These are phyloP conservation scores for Kentomonas sorsogonicus DNA, from an alignment of 208 protist genomes.

Conservation along the genomic window DNA sequence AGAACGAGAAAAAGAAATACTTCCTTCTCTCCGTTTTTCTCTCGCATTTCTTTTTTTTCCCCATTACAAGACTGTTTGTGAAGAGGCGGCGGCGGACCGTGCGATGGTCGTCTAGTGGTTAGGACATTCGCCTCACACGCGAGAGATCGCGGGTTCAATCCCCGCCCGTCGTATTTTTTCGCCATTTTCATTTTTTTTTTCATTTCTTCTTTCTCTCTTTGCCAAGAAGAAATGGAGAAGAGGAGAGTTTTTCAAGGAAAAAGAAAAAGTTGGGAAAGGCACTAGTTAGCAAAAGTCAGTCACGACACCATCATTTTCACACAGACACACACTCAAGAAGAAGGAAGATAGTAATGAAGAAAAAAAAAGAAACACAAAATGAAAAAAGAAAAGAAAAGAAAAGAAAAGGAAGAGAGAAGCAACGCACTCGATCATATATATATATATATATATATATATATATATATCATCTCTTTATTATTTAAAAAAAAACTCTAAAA, in stretches of 20 bases:
- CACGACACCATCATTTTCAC: too few relatives aligned
- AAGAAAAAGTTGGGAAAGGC: too few relatives aligned
- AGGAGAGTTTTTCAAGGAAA: too few relatives aligned
- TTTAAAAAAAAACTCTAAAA: constrained; percentile 7
- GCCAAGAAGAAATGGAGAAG: neutral
- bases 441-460: neutral
- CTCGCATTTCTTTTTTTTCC: too few relatives aligned
- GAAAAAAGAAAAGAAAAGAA: constrained; percentile 11
- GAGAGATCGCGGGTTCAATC: constrained; percentile 92
- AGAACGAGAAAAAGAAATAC: neutral
- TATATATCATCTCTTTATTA: neutral
- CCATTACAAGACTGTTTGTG: too few relatives aligned
- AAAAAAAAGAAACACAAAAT: constrained; percentile 7
- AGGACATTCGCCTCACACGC: constrained; percentile 93
- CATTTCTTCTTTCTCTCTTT: neutral
- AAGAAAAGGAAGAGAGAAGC: constrained; percentile 3
- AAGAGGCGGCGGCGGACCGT: too few relatives aligned
- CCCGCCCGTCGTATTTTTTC: constrained; percentile 82
- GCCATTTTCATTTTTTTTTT: too few relatives aligned
- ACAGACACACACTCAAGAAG: too few relatives aligned
- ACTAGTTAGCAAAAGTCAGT: too few relatives aligned
- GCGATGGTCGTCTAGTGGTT: constrained; percentile 94
- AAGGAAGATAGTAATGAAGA: too few relatives aligned
- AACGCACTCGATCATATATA: too few relatives aligned
- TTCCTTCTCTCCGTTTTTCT: too few relatives aligned